These are phyloP conservation scores for Hymenoscyphus salicellus DNA, from an alignment of 2,329 filamentous ascomycete species.

Conservation along the genomic window DNA sequence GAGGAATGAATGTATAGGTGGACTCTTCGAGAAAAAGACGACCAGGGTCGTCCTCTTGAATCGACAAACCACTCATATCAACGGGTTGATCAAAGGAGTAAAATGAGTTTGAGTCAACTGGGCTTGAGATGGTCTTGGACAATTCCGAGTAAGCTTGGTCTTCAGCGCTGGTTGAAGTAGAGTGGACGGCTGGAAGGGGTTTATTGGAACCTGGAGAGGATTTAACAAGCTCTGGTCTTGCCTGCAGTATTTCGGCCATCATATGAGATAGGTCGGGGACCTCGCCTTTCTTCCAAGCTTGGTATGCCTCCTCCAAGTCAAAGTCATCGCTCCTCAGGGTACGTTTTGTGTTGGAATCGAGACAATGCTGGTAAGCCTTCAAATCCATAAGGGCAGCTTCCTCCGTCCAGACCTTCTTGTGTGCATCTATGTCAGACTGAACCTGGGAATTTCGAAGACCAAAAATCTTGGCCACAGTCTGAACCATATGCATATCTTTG, in stretches of 20 bases:
- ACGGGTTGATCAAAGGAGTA: conserved; percentile 42
- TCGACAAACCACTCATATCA: conserved; percentile 34
- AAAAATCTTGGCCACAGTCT: conserved; percentile 83
- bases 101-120: conserved; percentile 39
- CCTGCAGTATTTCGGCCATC: conserved; percentile 86
- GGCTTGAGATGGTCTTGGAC: conserved; percentile 49
- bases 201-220: conserved; percentile 48
- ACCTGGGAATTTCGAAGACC: conserved; percentile 74
- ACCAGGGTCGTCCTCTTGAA: conserved; percentile 32
- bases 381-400: conserved; percentile 86
- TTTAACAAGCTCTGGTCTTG: conserved; percentile 80
- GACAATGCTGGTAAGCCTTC: conserved; percentile 86
- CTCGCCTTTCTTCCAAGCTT: conserved; percentile 89
- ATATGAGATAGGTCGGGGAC: conserved; percentile 83
- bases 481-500: conserved; percentile 94
- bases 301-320: conserved; percentile 81
- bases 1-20: conserved; percentile 84
- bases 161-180: conserved; percentile 39
- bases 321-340: conserved; percentile 85
- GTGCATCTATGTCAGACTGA: conserved; percentile 81
- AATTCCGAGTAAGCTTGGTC: conserved; percentile 52
- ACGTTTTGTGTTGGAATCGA: conserved; percentile 73
- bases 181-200: conserved; percentile 55
- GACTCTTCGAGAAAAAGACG: conserved; percentile 51
- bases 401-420: conserved; percentile 82